These are phyloP conservation scores for Macadamia tetraphylla DNA, from an alignment of 164 flowering plant genomes.

Conservation along the genomic window DNA sequence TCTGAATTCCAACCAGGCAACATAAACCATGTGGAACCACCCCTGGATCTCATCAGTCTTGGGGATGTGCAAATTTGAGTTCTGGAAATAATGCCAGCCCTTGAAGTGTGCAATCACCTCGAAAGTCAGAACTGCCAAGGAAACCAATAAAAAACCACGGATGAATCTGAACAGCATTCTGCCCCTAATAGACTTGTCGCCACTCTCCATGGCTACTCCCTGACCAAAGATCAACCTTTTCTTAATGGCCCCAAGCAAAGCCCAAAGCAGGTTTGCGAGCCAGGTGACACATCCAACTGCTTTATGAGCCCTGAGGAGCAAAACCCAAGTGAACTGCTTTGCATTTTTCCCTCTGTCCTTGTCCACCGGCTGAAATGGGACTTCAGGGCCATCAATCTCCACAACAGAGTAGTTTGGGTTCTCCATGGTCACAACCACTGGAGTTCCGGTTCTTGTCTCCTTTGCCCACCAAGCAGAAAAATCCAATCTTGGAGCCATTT, in stretches of 20 bases:
- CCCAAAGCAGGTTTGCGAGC: slow-evolving; percentile 56
- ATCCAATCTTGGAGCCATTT: slow-evolving; percentile 65
- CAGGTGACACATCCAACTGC: slow-evolving; percentile 72
- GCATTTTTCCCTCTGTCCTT: slow-evolving; percentile 74
- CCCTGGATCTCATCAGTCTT: slow-evolving; percentile 53
- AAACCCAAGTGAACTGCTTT: slow-evolving; percentile 76
- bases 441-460: slow-evolving; percentile 52
- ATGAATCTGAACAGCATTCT: slow-evolving; percentile 43
- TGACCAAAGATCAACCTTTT: slow-evolving; percentile 49
- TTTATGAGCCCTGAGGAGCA: slow-evolving; percentile 67
- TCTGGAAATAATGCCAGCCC: slow-evolving; percentile 69
- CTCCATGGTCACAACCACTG: slow-evolving; percentile 84
- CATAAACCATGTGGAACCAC: slow-evolving; percentile 46
- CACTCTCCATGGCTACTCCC: slow-evolving; percentile 48
- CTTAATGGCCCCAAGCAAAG: slow-evolving; percentile 57
- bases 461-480: slow-evolving; percentile 53
- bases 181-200: slow-evolving; percentile 45
- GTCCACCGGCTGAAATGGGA: slow-evolving; percentile 54
- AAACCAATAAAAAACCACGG: slow-evolving; percentile 38
- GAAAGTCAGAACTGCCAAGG: slow-evolving; percentile 46
- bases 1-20: slow-evolving; percentile 56
- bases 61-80: slow-evolving; percentile 49
- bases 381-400: slow-evolving; percentile 63
- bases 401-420: slow-evolving; percentile 69
- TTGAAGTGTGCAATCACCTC: slow-evolving; percentile 59